A percentile compares a stretch with the other conserved stretches of the same genome.
Evolutionary conservation across 176 grass and related monocot genomes (phyloP).

Genomic region (Pharus latifolius): DNA sequence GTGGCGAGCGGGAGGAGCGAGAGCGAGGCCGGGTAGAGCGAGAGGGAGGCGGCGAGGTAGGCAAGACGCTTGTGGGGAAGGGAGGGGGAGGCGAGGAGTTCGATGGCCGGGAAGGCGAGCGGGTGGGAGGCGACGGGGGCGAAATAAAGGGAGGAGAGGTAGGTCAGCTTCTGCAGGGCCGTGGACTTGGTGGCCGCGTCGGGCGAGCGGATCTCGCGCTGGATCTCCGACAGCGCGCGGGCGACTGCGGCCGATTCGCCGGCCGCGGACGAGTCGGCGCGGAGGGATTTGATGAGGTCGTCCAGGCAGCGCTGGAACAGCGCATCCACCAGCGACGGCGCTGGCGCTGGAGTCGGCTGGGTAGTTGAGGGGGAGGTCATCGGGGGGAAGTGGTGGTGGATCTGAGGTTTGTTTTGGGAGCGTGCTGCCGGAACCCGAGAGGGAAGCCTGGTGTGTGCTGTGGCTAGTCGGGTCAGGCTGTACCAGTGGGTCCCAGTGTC

Average conservation of each 20-base stretch:
- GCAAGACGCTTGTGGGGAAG: conserved; percentile 55
- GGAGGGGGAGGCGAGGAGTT: conserved; percentile 69
- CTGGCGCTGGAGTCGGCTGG: background rate
- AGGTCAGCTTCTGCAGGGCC: conserved; percentile 83
- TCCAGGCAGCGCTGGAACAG: conserved; percentile 88
- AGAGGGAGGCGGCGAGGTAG: conserved; percentile 78
- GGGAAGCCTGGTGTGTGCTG: too few relatives aligned
- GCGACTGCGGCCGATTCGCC: conserved; percentile 38
- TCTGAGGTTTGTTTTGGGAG: conserved; percentile 8
- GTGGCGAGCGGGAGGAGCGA: conserved; percentile 69
- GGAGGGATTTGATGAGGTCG: conserved; percentile 70
- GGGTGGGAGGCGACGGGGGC: conserved; percentile 39
- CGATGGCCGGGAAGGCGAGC: conserved; percentile 73
- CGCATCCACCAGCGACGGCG: conserved; percentile 58
- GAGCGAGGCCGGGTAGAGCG: conserved; percentile 70
- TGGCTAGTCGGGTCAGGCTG: too few relatives aligned
- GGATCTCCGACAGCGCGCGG: conserved; percentile 77
- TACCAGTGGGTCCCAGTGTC: too few relatives aligned
- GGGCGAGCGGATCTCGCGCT: conserved; percentile 69
- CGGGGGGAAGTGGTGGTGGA: background rate
- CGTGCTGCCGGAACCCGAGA: background rate
- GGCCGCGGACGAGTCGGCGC: conserved; percentile 33
- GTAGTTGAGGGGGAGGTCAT: conserved; percentile 32
- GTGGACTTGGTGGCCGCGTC: conserved; percentile 54
- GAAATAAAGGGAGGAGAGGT: conserved; percentile 70